Conservation (phyloP, 1,284 basidiomycete species). For the Boletellus dicymbophilus region DNA sequence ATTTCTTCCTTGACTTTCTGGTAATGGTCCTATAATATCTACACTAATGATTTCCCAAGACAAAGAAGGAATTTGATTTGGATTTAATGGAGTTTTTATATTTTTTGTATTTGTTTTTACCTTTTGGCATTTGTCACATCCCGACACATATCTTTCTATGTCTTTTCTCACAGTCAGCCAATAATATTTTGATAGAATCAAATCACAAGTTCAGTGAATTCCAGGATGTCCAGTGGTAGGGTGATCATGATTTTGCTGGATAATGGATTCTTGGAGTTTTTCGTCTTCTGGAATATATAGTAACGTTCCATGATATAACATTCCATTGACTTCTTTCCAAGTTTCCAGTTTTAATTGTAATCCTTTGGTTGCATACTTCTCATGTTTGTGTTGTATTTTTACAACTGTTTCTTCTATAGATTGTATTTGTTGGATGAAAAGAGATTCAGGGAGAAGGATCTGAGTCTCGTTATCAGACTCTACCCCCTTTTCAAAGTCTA, state of each 20-base stretch:
- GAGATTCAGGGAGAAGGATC: too few relatives aligned
- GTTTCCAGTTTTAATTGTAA: neutral
- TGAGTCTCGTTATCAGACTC: too few relatives aligned
- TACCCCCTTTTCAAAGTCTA: too few relatives aligned
- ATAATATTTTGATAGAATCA: neutral
- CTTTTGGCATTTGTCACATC: neutral
- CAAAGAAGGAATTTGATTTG: neutral
- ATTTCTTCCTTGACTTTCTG: conserved; percentile 20
- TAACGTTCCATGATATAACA: neutral
- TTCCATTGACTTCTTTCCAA: neutral
- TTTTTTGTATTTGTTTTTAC: neutral
- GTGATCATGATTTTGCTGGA: neutral
- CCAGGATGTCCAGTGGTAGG: neutral
- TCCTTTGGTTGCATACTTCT: neutral
- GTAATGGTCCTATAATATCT: neutral
- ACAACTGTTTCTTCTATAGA: too few relatives aligned
- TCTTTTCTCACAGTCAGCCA: neutral
- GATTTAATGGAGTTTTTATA: neutral
- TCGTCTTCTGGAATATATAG: neutral
- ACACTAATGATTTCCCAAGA: neutral
- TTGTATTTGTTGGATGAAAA: too few relatives aligned
- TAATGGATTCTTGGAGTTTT: neutral
- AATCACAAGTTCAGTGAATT: neutral
- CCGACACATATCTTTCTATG: neutral
- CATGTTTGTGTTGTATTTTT: too few relatives aligned